Evolutionary conservation across 139 green algal genomes (phyloP), one percentile per base, ranked within the genome.

Genomic region (Chlamydomonas urium): DNA sequence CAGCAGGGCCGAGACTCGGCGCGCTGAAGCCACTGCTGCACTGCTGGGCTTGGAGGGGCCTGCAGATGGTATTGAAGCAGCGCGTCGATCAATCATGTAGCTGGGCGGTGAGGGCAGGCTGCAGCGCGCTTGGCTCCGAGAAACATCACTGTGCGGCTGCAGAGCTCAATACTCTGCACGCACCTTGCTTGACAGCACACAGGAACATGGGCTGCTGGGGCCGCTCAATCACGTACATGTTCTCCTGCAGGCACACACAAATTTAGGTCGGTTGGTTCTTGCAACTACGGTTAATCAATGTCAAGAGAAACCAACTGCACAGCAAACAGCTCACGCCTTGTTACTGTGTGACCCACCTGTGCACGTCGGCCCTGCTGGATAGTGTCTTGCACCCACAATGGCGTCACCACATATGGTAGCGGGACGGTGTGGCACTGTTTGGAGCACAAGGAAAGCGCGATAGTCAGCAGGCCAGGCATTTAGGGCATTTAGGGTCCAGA

Each of bases 351-450:
- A 47, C 66, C 37, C 10, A 84, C 79, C 65, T 75, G 65, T 28
- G 74, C 74, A 3, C 58, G 63, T 19, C 42, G 31, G 26, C 56
- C 48, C 33, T 63, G 28, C 6, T 72, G 60, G 29, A 65, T 31
- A 6, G 62, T 80, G n/a, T 50, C 26, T 26, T 75, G 65, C 34
- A 86, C 65, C 80, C 80, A 86, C 4, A 83, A 66, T 4, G 67
- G 69, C 1, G 65, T 73, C 1, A 86, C 80, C 8, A 86, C 75
- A 4, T 47, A 56, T 63, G 53, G n/a, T n/a, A n/a, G n/a, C n/a
- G n/a, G n/a, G 53, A 6, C 24, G 21, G 53, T 21, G 6, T 63
- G 53, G 6, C 21, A 14, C 53, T 63, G 42, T 24, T 50, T 50
- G 42, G 42, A n/a, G n/a, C n/a, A n/a, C n/a, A n/a, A n/a, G 10